Percentiles rank a stretch among this genome's conserved stretches.
These are phyloP conservation scores for Citrullus colocynthis DNA, from an alignment of 306 rosid genomes.

Conservation along the genomic window DNA sequence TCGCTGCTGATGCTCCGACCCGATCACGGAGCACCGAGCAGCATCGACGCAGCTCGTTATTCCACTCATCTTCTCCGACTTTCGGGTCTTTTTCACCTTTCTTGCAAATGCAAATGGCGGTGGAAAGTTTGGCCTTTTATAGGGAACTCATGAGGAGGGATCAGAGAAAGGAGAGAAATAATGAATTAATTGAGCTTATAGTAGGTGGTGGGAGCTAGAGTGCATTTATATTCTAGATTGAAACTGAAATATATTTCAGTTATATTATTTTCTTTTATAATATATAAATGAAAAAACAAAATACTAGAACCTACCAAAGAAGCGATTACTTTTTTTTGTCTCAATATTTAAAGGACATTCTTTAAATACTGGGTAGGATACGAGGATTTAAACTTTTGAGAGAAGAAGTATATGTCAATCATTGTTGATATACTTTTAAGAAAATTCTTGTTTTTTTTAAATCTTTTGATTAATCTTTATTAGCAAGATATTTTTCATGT, in stretches of 20 bases:
- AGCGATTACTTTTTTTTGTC: too few species aligned
- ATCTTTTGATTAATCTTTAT: too few species aligned
- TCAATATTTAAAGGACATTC: too few species aligned
- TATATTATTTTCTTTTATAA: neutral
- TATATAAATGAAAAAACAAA: too few species aligned
- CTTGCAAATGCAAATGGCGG: neutral
- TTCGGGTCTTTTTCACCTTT: neutral
- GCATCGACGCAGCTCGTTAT: neutral
- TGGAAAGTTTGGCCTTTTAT: slow-evolving; percentile 9
- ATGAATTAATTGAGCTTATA: neutral
- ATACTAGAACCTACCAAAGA: too few species aligned
- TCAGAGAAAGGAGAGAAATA: neutral
- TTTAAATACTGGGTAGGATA: too few species aligned
- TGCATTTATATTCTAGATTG: neutral
- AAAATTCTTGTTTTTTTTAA: too few species aligned
- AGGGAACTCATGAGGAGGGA: neutral
- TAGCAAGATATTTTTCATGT: too few species aligned
- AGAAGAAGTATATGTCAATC: too few species aligned
- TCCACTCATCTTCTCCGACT: neutral
- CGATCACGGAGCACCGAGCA: neutral
- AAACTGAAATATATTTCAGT: slow-evolving; percentile 11
- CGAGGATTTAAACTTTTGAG: too few species aligned
- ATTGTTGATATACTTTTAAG: too few species aligned
- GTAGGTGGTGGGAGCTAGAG: slow-evolving; percentile 5
- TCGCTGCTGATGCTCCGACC: neutral